Base-by-base conservation (phyloP, 257 asterid species). In the Capsicum baccatum region DNA sequence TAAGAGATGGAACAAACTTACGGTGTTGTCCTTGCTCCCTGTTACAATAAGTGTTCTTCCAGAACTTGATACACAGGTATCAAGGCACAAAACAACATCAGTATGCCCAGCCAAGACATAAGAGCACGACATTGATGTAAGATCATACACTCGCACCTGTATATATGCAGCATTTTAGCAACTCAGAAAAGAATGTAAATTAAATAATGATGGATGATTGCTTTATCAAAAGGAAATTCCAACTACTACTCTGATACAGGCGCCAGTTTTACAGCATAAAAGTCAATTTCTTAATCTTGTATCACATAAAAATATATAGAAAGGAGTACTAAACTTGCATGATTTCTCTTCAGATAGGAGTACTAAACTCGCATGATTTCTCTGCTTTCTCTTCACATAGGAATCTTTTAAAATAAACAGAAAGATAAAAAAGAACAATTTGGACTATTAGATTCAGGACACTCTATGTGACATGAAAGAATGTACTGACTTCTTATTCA, bases 61-160 rank as follows among this genome's bases (percentile, higher is more conserved):
- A 83, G 98, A 89, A 86, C 88, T 87, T 84, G 92, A 83, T 50
- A 87, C 91, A 81, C 96, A 93, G 54, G 98, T 93, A 84, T 97
- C 99, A 85, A 97, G 93, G 91, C 97, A 95, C 80, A 95, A 86
- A 86, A 95, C 93, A 70, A 93, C 88, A 88, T 97, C 97, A 11
- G 93, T 91, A 83, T 97, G 99, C 69, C 99, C 99, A 73, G 94
- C 88, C 89, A 97, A 88, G 68, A 95, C 97, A 85, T 94, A 97
- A 85, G 98, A 88, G 83, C 99, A 97, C 79, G 99, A 97, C 99
- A 95, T 94, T 26, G 99, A 90, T 84, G 95, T 91, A 89, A 97
- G 91, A 90, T 97, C 98, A 81, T 97, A 97, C 82, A 97, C 98
- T 80, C 98, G 96, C 37, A 97, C 97, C 99, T 97, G 88, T 68